phyloP scores from a whole-genome alignment of 805 yeast genomes.

The Torulaspora microellipsoides region DNA sequence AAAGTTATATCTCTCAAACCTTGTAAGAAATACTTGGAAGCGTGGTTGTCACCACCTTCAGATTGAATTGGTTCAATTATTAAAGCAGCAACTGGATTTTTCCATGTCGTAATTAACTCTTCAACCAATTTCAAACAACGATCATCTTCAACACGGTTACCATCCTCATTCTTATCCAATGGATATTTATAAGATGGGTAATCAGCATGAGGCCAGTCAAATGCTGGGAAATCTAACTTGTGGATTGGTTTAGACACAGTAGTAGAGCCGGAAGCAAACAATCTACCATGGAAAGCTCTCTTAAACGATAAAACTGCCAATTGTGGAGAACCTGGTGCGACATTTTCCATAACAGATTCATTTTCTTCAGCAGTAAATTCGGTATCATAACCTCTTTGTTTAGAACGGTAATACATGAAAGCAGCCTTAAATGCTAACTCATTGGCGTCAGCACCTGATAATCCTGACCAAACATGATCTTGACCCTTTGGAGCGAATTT shows the following conservation, averaged over 20 bases:
- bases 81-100: conserved; percentile 78
- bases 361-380: conserved; percentile 67
- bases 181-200: conserved; percentile 86
- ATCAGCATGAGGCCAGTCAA: conserved; percentile 95
- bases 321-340: conserved; percentile 85
- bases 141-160: conserved; percentile 71
- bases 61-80: conserved; percentile 84
- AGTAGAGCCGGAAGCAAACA: conserved; percentile 85
- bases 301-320: conserved; percentile 81
- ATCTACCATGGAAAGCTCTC: conserved; percentile 90
- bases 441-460: conserved; percentile 65
- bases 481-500: conserved; percentile 64
- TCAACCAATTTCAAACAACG: conserved; percentile 78
- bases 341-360: conserved; percentile 69
- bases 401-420: conserved; percentile 57
- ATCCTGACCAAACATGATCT: conserved; percentile 57
- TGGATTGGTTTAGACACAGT: conserved; percentile 95
- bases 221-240: conserved; percentile 87
- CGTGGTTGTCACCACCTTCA: conserved; percentile 77
- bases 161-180: conserved; percentile 56
- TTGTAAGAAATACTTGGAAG: conserved; percentile 56
- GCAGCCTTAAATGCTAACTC: conserved; percentile 71
- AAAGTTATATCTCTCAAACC: conserved; percentile 55
- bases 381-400: conserved; percentile 53
- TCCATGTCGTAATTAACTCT: conserved; percentile 60